phyloP scores from a whole-genome alignment of 1,139 yeast genomes.

The Zygosaccharomyces sapae region DNA sequence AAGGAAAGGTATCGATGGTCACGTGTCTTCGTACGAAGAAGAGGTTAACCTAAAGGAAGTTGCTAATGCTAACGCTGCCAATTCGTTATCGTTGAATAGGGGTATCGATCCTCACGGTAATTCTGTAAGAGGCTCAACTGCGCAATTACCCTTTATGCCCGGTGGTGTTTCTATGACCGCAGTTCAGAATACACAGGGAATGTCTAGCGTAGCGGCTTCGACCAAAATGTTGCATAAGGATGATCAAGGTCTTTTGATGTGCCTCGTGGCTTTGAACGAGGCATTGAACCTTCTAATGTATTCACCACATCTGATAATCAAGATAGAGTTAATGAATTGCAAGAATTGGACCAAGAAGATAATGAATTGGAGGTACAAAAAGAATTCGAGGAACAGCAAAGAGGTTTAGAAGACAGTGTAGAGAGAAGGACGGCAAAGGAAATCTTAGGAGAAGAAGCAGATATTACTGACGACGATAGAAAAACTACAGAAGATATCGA shows the following conservation, averaged over 20 bases:
- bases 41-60: conserved; percentile 47
- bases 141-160: conserved; percentile 85
- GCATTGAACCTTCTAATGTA: conserved; percentile 42
- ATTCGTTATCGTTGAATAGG: conserved; percentile 70
- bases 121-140: conserved; percentile 64
- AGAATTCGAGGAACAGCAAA: conserved; percentile 30
- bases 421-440: conserved; percentile 26
- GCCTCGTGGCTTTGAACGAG: conserved; percentile 80
- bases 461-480: conserved; percentile 3
- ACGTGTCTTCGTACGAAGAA: conserved; percentile 62
- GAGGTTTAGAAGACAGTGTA: conserved; percentile 31
- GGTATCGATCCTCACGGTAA: conserved; percentile 60
- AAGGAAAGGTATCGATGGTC: conserved; percentile 72
- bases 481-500: conserved; percentile 49
- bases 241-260: conserved; percentile 70
- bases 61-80: conserved; percentile 54
- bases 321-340: conserved; percentile 24
- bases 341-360: conserved; percentile 30
- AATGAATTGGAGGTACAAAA: conserved; percentile 28
- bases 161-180: conserved; percentile 64
- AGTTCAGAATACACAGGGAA: conserved; percentile 12
- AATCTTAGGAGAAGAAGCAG: conserved; percentile 10
- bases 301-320: conserved; percentile 13
- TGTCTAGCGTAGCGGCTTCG: conserved; percentile 22
- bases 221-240: conserved; percentile 59